phyloP scores from a whole-genome alignment of 2,329 filamentous ascomycete genomes.

The Sarocladium kiliense region DNA sequence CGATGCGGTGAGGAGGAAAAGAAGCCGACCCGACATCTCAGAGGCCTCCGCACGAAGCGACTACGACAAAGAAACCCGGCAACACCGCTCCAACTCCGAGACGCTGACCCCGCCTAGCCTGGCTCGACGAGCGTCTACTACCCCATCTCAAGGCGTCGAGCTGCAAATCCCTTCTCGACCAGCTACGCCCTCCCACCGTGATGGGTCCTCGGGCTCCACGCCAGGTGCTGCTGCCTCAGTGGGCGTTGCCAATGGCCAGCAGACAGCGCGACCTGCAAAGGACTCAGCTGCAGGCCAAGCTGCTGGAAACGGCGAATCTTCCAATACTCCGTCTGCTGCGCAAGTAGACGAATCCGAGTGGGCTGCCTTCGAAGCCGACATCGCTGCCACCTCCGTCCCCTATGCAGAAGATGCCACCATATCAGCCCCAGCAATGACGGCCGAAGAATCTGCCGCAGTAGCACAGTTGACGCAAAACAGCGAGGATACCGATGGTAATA shows the following conservation, averaged over 20 bases:
- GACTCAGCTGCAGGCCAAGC: constrained; percentile 8
- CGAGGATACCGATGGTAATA: constrained; percentile 37
- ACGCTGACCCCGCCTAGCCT: constrained; percentile 35
- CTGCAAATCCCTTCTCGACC: constrained; percentile 60
- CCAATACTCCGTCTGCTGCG: constrained; percentile 7
- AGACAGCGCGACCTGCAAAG: background rate
- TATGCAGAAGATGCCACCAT: constrained; percentile 53
- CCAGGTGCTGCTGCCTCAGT: constrained; percentile 16
- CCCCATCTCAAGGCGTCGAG: constrained; percentile 51
- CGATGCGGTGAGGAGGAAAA: constrained; percentile 38
- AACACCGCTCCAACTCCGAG: constrained; percentile 11
- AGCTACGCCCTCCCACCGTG: constrained; percentile 48
- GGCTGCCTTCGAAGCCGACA: constrained; percentile 82
- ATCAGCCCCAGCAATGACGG: constrained; percentile 62
- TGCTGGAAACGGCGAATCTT: constrained; percentile 10
- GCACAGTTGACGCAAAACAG: constrained; percentile 28
- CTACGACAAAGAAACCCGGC: constrained; percentile 18
- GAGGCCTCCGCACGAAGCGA: constrained; percentile 14
- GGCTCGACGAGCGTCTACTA: constrained; percentile 43
- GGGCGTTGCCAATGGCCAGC: background rate
- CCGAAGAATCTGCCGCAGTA: constrained; percentile 55
- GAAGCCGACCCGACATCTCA: constrained; percentile 34
- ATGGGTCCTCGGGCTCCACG: constrained; percentile 37
- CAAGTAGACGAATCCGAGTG: constrained; percentile 69
- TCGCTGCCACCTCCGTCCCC: constrained; percentile 45